Evolutionary conservation across 148 eudicot species (phyloP), one percentile per base, ranked within the genome.

Genomic region (Salicornia ramosissima): DNA sequence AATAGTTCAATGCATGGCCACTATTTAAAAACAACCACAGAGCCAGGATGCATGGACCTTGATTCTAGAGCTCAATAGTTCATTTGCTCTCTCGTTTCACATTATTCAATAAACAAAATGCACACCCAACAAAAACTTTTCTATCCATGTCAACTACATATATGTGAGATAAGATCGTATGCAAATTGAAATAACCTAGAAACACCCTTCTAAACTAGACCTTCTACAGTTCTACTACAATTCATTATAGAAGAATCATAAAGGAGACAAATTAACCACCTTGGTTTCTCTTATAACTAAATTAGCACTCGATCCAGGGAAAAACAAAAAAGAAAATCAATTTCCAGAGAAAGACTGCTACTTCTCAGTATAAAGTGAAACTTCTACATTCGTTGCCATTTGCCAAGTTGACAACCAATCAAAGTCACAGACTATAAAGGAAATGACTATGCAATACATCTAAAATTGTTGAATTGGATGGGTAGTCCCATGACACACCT

Each of bases 401-500:
- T 28, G 54, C 1, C 63, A 0, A 19, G 19, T 36, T 43, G 34
- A 12, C 19, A 10, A 21, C 74, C 45, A 31, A 29, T 9, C 42
- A 47, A 60, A 21, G 2, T 25, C 26, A 40, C 9, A 21, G 5
- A 13, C 42, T 3, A 33, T n/a, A 62, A 26, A 22, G 7, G 14
- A 40, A 68, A 29, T 2, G 43, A 52, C 34, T 30, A 72, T 16
- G 33, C 55, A 10, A 28, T 33, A 28, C 21, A 47, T 33, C 36
- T 34, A 45, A 25, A 57, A 34, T 4, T 33, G 46, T 10, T 25
- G 52, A 31, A 61, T 34, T n/a, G 70, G 29, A 68, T 19, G 8
- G 34, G 40, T 50, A 24, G 42, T 36, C 56, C 3, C 13, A 73
- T 24, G 11, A 80, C 46, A 15, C 53, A 94, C 97, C 99, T 83